phyloP scores from a whole-genome alignment of 768 basidiomycete genomes.

The Lactarius tabidus region DNA sequence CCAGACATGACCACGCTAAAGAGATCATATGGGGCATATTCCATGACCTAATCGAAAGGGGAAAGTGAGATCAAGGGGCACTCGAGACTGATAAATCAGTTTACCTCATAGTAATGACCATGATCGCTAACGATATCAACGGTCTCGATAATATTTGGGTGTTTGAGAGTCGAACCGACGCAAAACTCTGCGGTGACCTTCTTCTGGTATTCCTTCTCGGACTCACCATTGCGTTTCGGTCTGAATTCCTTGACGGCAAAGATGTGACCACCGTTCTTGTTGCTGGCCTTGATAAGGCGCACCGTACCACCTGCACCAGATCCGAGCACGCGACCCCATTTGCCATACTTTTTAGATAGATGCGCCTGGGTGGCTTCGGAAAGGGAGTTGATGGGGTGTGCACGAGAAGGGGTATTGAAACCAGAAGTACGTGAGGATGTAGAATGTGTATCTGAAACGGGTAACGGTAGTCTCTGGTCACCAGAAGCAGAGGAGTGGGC shows the following conservation, averaged over 20 bases:
- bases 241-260: constrained; percentile 99
- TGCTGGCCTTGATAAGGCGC: constrained; percentile 83
- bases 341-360: constrained; percentile 97
- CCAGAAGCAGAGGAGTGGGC: constrained; percentile 12
- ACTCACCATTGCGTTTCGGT: constrained; percentile 82
- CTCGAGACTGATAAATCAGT: constrained; percentile 27
- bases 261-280: constrained; percentile 76
- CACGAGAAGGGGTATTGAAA: constrained; percentile 19
- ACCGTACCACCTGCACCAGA: constrained; percentile 99
- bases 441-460: neutral
- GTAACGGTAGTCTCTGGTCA: constrained; percentile 4
- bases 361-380: constrained; percentile 85
- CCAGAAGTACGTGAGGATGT: constrained; percentile 14
- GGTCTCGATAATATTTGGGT: constrained; percentile 95
- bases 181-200: constrained; percentile 99
- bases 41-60: constrained; percentile 75
- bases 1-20: constrained; percentile 99
- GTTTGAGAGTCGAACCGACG: constrained; percentile 90
- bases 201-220: constrained; percentile 97
- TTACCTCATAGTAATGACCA: constrained; percentile 97
- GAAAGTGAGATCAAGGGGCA: constrained; percentile 13
- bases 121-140: constrained; percentile 98
- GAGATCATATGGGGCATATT: constrained; percentile 97
- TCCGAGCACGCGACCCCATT: constrained; percentile 94
- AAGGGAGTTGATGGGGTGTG: constrained; percentile 53